Evolutionary conservation across 768 basidiomycete genomes (phyloP).

Genomic region (Mycena vulgaris): DNA sequence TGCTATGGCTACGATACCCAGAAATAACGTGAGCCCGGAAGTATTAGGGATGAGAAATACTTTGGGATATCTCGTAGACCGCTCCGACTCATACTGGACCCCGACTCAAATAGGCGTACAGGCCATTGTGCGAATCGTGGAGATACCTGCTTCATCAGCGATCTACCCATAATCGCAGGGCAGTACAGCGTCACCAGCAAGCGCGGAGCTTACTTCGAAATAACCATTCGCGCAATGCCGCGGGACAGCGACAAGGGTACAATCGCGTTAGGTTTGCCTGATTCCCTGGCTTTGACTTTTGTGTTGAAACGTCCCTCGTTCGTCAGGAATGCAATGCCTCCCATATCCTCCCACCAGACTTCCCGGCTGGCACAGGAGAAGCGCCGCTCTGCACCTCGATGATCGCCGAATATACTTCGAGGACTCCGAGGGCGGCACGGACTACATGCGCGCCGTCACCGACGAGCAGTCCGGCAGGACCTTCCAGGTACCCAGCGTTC

Average conservation of each 20-base stretch:
- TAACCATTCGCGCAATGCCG: too few relatives aligned
- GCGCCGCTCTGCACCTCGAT: constrained; percentile 31
- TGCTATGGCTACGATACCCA: too few relatives aligned
- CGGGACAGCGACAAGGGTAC: too few relatives aligned
- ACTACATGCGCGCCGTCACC: constrained; percentile 12
- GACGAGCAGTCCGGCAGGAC: not conserved
- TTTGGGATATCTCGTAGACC: too few relatives aligned
- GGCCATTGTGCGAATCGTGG: too few relatives aligned
- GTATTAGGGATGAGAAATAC: too few relatives aligned
- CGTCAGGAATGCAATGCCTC: too few relatives aligned
- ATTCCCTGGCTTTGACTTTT: not conserved
- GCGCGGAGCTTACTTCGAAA: constrained; percentile 27
- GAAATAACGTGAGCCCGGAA: too few relatives aligned
- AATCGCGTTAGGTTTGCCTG: constrained; percentile 12
- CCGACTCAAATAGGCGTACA: too few relatives aligned
- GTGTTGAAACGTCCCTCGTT: not conserved
- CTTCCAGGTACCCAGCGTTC: not conserved
- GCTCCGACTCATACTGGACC: too few relatives aligned
- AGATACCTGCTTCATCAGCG: constrained; percentile 30
- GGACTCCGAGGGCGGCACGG: constrained; percentile 27
- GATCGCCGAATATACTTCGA: constrained; percentile 30
- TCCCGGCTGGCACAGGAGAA: constrained; percentile 32
- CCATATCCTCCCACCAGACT: constrained; percentile 31
- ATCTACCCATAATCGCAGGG: constrained; percentile 30
- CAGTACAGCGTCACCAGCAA: constrained; percentile 5